Base-by-base conservation (phyloP, 2,329 filamentous ascomycete genomes). In the Venturiaceae sp. region DNA sequence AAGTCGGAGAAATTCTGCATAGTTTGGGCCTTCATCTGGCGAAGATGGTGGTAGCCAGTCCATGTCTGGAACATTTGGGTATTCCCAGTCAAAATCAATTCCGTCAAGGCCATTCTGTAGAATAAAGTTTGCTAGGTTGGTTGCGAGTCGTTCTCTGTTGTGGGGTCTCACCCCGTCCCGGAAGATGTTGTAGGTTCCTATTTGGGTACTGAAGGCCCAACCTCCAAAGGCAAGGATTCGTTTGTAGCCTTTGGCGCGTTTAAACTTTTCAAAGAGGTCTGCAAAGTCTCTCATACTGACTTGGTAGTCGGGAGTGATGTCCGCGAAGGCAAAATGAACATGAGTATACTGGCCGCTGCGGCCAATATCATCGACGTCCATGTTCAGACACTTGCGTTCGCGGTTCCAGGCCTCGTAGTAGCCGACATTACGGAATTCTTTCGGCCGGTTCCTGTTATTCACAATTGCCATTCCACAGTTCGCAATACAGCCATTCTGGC, bases 81-180 rank as follows among this genome's bases (percentile, higher is more conserved):
- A 78, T 58, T 77, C 76, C 77, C 77, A 80, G 62, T 78, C 75
- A 44, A 77, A 64, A 47, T 78, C 75, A 9, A 78, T 55, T 1
- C 70, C 71, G 55, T 72, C 68, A 0, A 70, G 62, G 6, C 61
- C 44, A 39, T 71, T 16, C 3, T 60, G 16, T 0, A 58, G 61
- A 1, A 69, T 14, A 44, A 70, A 70, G 2, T 54, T 32, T 11
- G 63, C 60, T 16, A 69, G 46, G 52, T 65, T 68, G n/a, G 47
- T 61, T 1, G 57, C 61, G 9, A 68, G 70, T 16, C 30, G 71
- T 7, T 64, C 61, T 0, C 74, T 68, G 59, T 80, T 79, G 0
- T 59, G 68, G 1, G 66, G 62, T 60, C 56, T 66, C 3, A 74
- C 67, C 16, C 60, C 71, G 6, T 72, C 59, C 1, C 74, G 66